Evolutionary conservation across 805 yeast genomes (phyloP).

Genomic region (Jamesozyma lodderae): DNA sequence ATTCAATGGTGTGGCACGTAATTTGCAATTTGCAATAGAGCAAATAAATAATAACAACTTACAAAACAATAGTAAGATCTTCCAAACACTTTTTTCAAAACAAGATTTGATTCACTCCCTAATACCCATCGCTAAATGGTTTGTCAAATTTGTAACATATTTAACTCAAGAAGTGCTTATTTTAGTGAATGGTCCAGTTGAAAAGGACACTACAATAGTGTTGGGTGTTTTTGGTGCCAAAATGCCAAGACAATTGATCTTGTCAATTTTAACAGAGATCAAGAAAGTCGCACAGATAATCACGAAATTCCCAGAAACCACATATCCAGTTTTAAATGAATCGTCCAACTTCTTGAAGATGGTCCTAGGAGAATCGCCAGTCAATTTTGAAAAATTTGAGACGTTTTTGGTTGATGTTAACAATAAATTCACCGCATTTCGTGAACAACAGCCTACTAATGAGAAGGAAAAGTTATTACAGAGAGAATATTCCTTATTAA

Average conservation of each 20-base stretch:
- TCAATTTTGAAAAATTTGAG: conserved; percentile 49
- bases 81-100: conserved; percentile 46
- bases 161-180: conserved; percentile 65
- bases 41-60: conserved; percentile 15
- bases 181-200: conserved; percentile 25
- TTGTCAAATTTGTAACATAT: conserved; percentile 65
- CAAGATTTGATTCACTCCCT: conserved; percentile 55
- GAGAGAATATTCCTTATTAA: conserved; percentile 34
- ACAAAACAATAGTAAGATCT: conserved; percentile 31
- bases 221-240: conserved; percentile 56
- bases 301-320: conserved; percentile 47
- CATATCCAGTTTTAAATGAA: conserved; percentile 32
- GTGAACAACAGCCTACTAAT: conserved; percentile 23
- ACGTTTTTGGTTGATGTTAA: conserved; percentile 53
- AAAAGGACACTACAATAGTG: conserved; percentile 34
- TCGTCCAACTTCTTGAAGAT: conserved; percentile 26
- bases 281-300: conserved; percentile 49
- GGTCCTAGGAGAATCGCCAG: conserved; percentile 38
- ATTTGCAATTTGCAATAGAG: conserved; percentile 32
- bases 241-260: conserved; percentile 58
- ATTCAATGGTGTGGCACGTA: conserved; percentile 30
- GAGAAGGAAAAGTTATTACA: conserved; percentile 6
- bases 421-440: conserved; percentile 21
- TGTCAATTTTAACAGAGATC: conserved; percentile 58
- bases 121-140: conserved; percentile 81